phyloP scores from a whole-genome alignment of 371 early-diverging fungal species.

The Actinomortierella wolfii region DNA sequence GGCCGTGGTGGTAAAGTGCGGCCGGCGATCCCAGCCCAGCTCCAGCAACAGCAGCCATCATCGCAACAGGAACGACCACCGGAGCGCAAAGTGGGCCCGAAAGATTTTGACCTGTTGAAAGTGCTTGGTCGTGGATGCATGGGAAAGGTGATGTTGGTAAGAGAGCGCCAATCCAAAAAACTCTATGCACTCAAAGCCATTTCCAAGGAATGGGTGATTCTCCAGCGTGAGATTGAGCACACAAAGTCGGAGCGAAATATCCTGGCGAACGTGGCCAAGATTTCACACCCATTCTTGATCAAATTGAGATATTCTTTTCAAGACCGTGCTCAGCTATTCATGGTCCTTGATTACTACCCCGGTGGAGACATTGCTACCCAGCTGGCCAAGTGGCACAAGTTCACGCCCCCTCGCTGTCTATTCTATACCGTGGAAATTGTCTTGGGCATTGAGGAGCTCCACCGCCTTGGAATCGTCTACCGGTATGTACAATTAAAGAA shows the following conservation, averaged over 20 bases:
- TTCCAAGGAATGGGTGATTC: conserved; percentile 66
- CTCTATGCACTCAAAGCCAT: conserved; percentile 76
- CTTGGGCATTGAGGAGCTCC: conserved; percentile 83
- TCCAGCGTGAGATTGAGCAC: conserved; percentile 64
- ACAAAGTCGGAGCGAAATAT: conserved; percentile 76
- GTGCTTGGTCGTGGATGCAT: conserved; percentile 78
- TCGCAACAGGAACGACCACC: too few relatives aligned
- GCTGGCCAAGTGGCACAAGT: conserved; percentile 66
- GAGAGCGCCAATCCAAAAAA: conserved; percentile 53
- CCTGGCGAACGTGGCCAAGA: conserved; percentile 58
- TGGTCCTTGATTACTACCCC: conserved; percentile 83
- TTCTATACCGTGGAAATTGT: conserved; percentile 92
- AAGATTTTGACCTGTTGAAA: conserved; percentile 66
- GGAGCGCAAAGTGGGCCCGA: conserved; percentile 24
- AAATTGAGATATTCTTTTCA: conserved; percentile 78
- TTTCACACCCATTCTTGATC: conserved; percentile 72
- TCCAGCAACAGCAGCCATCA: too few relatives aligned
- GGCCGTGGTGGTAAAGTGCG: too few relatives aligned
- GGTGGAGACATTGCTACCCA: conserved; percentile 90
- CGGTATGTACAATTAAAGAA: conserved; percentile 41
- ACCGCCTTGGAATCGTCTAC: conserved; percentile 86
- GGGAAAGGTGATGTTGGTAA: conserved; percentile 75
- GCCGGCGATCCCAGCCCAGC: too few relatives aligned
- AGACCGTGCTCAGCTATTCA: conserved; percentile 66
- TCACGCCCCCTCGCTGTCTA: conserved; percentile 71